Percentiles rank a stretch among this genome's conserved stretches.
Evolutionary conservation across 768 basidiomycete species (phyloP).

Genomic region (Mycena sanguinolenta): DNA sequence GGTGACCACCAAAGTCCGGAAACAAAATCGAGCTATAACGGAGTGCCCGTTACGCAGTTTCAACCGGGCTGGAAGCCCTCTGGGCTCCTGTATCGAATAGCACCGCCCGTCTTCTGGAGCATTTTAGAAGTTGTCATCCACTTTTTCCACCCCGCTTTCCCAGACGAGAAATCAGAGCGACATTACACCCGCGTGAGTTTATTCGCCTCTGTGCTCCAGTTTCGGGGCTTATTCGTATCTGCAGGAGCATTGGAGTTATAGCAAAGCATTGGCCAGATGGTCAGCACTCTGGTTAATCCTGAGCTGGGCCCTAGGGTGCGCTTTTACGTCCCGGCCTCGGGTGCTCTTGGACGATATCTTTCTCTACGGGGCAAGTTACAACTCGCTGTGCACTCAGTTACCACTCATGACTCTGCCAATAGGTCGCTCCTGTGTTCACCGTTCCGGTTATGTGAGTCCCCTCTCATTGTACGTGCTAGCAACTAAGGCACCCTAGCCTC

Average conservation of each 20-base stretch:
- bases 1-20: conserved; percentile 37
- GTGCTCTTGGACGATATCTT: conserved; percentile 70
- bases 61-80: conserved; percentile 33
- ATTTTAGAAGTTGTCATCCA: conserved; percentile 57
- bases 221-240: conserved; percentile 15
- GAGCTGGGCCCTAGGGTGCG: conserved; percentile 76
- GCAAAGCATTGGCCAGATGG: conserved; percentile 76
- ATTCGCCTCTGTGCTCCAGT: background rate
- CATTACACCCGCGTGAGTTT: conserved; percentile 56
- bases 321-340: conserved; percentile 61
- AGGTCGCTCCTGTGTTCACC: conserved; percentile 72
- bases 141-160: conserved; percentile 74
- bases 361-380: conserved; percentile 64
- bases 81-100: conserved; percentile 39
- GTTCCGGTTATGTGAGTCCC: conserved; percentile 67
- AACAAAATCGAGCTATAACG: conserved; percentile 49
- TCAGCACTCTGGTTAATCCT: conserved; percentile 73
- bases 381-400: conserved; percentile 10
- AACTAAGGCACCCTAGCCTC: conserved; percentile 46
- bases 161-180: conserved; percentile 64
- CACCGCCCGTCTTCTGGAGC: conserved; percentile 45
- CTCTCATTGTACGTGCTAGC: background rate
- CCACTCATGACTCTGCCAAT: background rate
- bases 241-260: conserved; percentile 81
- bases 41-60: conserved; percentile 14